A percentile compares a stretch with the other conserved stretches of the same genome.
Evolutionary conservation across 2,329 filamentous ascomycete genomes (phyloP).

Genomic region (Pseudovirgaria hyperparasitica): DNA sequence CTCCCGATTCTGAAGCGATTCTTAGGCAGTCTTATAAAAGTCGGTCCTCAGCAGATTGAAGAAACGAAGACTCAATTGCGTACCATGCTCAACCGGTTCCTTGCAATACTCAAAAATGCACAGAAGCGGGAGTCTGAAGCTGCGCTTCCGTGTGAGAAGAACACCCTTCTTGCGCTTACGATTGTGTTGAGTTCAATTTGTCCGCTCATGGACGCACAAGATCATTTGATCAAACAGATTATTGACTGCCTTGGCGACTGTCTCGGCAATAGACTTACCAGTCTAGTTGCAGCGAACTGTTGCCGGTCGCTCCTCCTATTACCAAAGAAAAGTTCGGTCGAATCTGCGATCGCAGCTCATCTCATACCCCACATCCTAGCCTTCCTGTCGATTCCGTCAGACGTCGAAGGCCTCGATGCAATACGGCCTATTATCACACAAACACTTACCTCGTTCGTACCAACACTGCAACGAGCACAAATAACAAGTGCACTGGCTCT

Average conservation of each 20-base stretch:
- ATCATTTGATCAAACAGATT: conserved; percentile 62
- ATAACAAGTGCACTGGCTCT: conserved; percentile 56
- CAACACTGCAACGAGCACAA: conserved; percentile 26
- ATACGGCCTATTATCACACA: conserved; percentile 59
- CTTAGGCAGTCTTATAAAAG: conserved; percentile 55
- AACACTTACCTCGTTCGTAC: conserved; percentile 62
- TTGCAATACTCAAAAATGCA: conserved; percentile 64
- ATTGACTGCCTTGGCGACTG: conserved; percentile 77
- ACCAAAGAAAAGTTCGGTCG: conserved; percentile 29
- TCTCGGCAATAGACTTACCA: conserved; percentile 66
- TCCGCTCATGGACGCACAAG: conserved; percentile 59
- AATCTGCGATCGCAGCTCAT: conserved; percentile 55
- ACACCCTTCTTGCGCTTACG: conserved; percentile 75
- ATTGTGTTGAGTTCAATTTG: conserved; percentile 75
- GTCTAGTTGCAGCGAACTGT: conserved; percentile 83
- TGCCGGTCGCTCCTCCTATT: conserved; percentile 70
- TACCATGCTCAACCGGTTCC: conserved; percentile 69
- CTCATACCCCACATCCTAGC: conserved; percentile 62
- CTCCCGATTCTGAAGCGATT: conserved; percentile 89
- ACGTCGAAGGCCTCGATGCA: conserved; percentile 67
- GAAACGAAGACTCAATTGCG: conserved; percentile 59
- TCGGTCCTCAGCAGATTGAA: conserved; percentile 24
- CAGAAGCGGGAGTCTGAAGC: conserved; percentile 66
- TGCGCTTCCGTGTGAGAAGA: conserved; percentile 82
- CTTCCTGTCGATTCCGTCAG: conserved; percentile 52